Percentiles rank a stretch among this genome's conserved stretches.
These are phyloP conservation scores for Colletotrichum cereale DNA, from an alignment of 2,329 filamentous ascomycete genomes.

Conservation along the genomic window DNA sequence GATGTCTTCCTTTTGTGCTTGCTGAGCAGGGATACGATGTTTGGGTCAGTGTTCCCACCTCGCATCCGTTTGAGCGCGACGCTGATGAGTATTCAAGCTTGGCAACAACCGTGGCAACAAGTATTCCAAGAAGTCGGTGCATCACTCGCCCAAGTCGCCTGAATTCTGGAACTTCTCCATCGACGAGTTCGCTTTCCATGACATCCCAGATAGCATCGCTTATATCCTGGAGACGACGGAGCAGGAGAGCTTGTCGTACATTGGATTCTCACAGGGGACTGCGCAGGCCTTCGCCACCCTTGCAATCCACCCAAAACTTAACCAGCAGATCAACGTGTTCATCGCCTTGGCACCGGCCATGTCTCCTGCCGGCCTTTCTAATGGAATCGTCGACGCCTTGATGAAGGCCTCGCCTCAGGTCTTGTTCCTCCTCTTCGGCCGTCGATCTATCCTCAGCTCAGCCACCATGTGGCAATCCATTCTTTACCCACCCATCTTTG, in stretches of 20 bases:
- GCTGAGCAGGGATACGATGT: conserved; percentile 95
- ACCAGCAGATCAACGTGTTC: conserved; percentile 94
- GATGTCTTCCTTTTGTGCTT: conserved; percentile 88
- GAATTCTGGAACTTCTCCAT: conserved; percentile 99
- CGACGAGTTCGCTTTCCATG: conserved; percentile 97
- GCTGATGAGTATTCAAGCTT: conserved; percentile 65
- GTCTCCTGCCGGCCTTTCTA: conserved; percentile 91
- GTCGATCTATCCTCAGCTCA: conserved; percentile 90
- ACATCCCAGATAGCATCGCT: conserved; percentile 93
- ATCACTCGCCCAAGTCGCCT: conserved; percentile 77
- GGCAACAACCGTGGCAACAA: conserved; percentile 99
- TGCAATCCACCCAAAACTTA: conserved; percentile 91
- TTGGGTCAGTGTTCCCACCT: conserved; percentile 72
- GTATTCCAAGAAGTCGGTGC: conserved; percentile 94
- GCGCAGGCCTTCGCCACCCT: conserved; percentile 96
- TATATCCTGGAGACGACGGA: conserved; percentile 89
- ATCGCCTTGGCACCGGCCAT: conserved; percentile 96
- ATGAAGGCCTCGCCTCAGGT: conserved; percentile 95
- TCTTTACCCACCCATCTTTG: conserved; percentile 93
- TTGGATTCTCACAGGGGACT: conserved; percentile 97
- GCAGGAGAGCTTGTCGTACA: conserved; percentile 89
- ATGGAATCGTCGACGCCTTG: conserved; percentile 90
- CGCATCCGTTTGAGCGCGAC: neutral
- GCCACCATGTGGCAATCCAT: conserved; percentile 98
- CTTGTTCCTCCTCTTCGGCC: conserved; percentile 91